phyloP scores from a whole-genome alignment of 2,329 filamentous ascomycete genomes.

The Sarocladium oryzae region DNA sequence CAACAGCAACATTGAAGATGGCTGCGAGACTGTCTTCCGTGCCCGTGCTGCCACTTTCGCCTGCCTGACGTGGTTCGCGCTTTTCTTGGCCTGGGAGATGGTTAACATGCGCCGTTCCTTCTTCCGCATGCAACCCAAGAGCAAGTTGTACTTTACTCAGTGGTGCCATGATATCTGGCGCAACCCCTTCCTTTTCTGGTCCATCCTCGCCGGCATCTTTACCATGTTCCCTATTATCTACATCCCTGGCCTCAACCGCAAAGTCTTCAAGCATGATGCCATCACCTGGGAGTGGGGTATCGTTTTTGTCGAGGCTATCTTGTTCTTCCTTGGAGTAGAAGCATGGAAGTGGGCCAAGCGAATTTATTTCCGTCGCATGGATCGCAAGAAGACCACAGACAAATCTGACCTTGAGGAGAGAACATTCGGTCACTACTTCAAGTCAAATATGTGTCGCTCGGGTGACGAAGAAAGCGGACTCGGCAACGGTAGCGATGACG shows the following conservation, averaged over 20 bases:
- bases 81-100: conserved; percentile 76
- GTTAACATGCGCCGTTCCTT: conserved; percentile 65
- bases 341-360: conserved; percentile 54
- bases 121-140: conserved; percentile 65
- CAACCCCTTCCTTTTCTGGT: conserved; percentile 67
- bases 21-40: conserved; percentile 60
- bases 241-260: conserved; percentile 52
- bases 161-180: conserved; percentile 64
- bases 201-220: conserved; percentile 43
- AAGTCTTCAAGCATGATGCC: conserved; percentile 53
- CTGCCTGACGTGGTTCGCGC: conserved; percentile 67
- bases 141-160: conserved; percentile 54
- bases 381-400: conserved; percentile 25
- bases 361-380: conserved; percentile 27
- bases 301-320: conserved; percentile 43
- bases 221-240: conserved; percentile 48
- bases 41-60: conserved; percentile 69
- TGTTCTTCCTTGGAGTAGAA: conserved; percentile 55
- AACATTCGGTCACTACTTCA: conserved; percentile 31
- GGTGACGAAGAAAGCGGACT: conserved; percentile 7
- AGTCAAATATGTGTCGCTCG: conserved; percentile 2
- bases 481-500: conserved; percentile 4
- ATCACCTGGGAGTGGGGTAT: conserved; percentile 60
- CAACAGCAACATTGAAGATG: conserved; percentile 48
- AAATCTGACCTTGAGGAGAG: conserved; percentile 33